These are phyloP conservation scores for Nematocida displodere DNA, from an alignment of 371 early-diverging fungal genomes.

Conservation along the genomic window DNA sequence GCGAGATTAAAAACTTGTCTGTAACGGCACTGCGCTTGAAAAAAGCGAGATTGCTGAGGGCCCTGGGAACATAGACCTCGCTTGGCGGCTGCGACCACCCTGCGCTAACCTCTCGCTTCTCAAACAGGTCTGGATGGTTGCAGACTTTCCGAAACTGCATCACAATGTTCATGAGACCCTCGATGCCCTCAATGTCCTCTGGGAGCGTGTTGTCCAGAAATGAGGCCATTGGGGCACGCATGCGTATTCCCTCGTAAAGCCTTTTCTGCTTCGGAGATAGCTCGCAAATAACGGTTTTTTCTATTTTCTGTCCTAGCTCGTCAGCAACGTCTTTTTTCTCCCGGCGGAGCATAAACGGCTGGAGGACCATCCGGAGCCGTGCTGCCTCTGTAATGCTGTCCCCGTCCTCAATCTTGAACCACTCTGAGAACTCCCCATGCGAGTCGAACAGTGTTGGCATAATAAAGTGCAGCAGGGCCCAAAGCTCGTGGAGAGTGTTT, in stretches of 20 bases:
- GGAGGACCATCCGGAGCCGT: conserved; percentile 84
- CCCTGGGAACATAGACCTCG: conserved; percentile 5
- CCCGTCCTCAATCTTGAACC: conserved; percentile 59
- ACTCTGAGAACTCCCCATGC: conserved; percentile 74
- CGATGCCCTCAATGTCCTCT: conserved; percentile 65
- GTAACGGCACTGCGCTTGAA: neutral
- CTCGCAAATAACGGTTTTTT: conserved; percentile 74
- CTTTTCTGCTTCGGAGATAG: conserved; percentile 74
- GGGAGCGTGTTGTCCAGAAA: conserved; percentile 36
- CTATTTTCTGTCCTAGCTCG: conserved; percentile 75
- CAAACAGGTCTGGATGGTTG: conserved; percentile 94
- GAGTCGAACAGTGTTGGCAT: conserved; percentile 93
- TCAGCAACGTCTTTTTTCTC: conserved; percentile 88
- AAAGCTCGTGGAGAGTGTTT: conserved; percentile 83
- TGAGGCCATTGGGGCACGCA: conserved; percentile 46
- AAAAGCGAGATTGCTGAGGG: neutral
- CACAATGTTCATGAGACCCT: conserved; percentile 80
- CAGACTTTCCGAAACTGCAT: conserved; percentile 96
- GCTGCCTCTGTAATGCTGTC: conserved; percentile 79
- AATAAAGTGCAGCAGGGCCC: conserved; percentile 91
- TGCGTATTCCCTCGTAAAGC: conserved; percentile 62
- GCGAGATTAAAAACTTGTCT: neutral
- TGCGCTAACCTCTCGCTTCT: conserved; percentile 70
- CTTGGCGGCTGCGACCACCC: conserved; percentile 41
- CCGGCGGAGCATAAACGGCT: conserved; percentile 94